Conservation (phyloP, 106 monocot species). For the Amphibolis antarctica region DNA sequence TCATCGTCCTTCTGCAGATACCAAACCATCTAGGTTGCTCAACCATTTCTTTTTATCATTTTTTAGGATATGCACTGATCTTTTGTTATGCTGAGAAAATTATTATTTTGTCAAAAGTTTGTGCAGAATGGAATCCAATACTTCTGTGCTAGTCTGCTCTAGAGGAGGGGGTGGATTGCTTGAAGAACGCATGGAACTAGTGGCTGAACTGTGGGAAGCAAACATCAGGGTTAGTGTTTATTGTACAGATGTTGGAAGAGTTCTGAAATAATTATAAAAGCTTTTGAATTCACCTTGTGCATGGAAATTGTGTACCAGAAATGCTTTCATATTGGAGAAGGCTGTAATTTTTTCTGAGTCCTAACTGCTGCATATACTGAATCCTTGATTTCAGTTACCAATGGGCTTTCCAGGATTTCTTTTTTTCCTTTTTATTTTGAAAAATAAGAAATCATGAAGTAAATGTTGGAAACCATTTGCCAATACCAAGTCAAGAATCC, state of each 20-base stretch:
- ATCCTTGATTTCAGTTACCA: too few species aligned
- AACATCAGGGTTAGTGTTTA: conserved; percentile 57
- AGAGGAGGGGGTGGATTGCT: conserved; percentile 90
- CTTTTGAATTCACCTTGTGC: too few species aligned
- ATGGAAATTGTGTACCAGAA: too few species aligned
- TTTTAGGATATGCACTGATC: background rate
- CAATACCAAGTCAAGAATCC: too few species aligned
- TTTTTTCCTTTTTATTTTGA: too few species aligned
- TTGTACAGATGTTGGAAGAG: background rate
- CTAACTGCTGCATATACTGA: too few species aligned
- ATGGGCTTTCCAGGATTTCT: too few species aligned
- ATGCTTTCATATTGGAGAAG: too few species aligned
- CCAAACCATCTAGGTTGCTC: conserved; percentile 46
- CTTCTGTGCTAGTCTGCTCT: conserved; percentile 81
- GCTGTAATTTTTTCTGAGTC: too few species aligned
- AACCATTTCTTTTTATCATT: background rate
- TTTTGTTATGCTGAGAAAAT: background rate
- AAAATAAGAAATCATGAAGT: too few species aligned
- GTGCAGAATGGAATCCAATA: conserved; percentile 38
- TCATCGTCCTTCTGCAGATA: conserved; percentile 44
- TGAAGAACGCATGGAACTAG: conserved; percentile 82
- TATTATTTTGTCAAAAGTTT: background rate
- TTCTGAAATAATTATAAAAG: too few species aligned
- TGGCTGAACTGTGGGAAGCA: conserved; percentile 81
- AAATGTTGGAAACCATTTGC: too few species aligned